Evolutionary conservation across 192 early-diverging fungal genomes (phyloP).

Genomic region (Backusella circina): DNA sequence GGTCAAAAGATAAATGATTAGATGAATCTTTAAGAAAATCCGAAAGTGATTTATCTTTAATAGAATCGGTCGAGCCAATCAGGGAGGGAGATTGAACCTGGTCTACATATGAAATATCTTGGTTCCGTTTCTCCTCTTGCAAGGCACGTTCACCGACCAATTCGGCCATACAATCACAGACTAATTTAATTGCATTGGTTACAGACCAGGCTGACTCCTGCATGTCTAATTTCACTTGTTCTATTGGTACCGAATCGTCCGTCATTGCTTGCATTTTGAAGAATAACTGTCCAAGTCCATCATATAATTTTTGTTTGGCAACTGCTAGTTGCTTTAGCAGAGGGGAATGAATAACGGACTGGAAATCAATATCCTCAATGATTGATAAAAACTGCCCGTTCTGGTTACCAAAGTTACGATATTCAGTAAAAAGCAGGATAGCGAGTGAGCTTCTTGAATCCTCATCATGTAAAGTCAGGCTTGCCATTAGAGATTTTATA

Average conservation of each 20-base stretch:
- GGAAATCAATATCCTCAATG: constrained; percentile 21
- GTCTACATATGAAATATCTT: neutral
- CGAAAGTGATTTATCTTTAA: constrained; percentile 1
- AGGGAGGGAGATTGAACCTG: neutral
- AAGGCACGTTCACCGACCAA: neutral
- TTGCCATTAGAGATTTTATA: neutral
- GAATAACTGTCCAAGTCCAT: constrained; percentile 13
- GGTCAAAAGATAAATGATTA: neutral
- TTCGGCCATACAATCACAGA: constrained; percentile 13
- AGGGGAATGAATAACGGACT: neutral
- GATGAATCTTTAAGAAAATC: constrained; percentile 5
- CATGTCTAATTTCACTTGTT: neutral
- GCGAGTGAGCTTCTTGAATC: constrained; percentile 7
- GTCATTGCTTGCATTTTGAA: constrained; percentile 22
- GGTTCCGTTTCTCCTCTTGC: neutral
- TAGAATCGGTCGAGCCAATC: neutral
- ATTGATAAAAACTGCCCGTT: constrained; percentile 13
- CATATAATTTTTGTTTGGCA: constrained; percentile 1
- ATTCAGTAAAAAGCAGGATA: constrained; percentile 15
- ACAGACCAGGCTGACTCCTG: neutral
- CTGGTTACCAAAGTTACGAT: constrained; percentile 16
- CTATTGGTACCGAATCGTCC: neutral
- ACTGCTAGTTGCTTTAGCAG: neutral
- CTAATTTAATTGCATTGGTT: constrained; percentile 13
- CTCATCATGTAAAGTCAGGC: neutral